Evolutionary conservation across 2,329 filamentous ascomycete genomes (phyloP).

Genomic region (Arthrobotrys sinensis): DNA sequence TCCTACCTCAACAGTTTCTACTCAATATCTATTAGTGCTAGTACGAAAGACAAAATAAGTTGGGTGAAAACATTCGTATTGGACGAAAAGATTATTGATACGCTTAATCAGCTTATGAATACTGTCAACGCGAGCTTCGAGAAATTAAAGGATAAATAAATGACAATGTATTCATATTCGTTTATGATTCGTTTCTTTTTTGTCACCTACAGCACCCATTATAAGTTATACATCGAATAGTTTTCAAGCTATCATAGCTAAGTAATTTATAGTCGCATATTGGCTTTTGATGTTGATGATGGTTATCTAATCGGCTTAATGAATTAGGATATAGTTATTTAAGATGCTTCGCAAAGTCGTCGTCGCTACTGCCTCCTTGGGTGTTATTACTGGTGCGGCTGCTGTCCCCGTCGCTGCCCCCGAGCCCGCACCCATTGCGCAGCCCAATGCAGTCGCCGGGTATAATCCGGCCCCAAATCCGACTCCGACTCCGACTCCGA

Average conservation of each 20-base stretch:
- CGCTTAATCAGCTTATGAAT: background rate
- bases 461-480: background rate
- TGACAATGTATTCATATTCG: background rate
- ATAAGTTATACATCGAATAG: background rate
- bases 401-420: background rate
- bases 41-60: background rate
- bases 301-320: background rate
- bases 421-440: background rate
- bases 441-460: background rate
- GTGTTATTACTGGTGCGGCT: background rate
- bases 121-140: background rate
- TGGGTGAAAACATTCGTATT: background rate
- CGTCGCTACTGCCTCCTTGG: constrained; percentile 1
- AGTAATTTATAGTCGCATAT: background rate
- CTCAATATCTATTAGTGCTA: background rate
- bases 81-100: background rate
- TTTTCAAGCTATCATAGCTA: background rate
- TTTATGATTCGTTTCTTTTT: background rate
- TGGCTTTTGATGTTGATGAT: background rate
- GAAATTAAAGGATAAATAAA: background rate
- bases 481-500: background rate
- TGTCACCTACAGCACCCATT: background rate
- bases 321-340: background rate
- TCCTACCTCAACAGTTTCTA: background rate
- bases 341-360: constrained; percentile 6